These are phyloP conservation scores for Ophiocordyceps camponoti-floridani DNA, from an alignment of 2,329 filamentous ascomycete species.

Conservation along the genomic window DNA sequence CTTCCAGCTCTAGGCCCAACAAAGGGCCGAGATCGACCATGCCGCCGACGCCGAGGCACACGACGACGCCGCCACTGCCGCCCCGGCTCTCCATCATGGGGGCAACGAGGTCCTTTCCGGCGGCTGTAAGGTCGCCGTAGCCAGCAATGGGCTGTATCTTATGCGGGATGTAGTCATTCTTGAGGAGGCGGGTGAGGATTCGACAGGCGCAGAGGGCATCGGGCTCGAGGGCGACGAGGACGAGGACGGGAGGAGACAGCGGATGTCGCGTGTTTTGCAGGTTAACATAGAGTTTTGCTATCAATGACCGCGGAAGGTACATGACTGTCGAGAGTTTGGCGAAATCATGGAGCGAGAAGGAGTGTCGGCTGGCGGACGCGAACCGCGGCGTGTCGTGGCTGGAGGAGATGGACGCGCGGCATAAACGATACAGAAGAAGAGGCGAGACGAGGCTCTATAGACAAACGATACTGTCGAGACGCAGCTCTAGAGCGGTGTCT, in stretches of 20 bases:
- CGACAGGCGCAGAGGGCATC: slow-evolving; percentile 91
- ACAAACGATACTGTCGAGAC: background rate
- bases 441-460: background rate
- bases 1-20: slow-evolving; percentile 49
- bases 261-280: slow-evolving; percentile 75
- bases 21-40: slow-evolving; percentile 73
- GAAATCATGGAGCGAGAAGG: slow-evolving; percentile 9
- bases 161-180: slow-evolving; percentile 93
- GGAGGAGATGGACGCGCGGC: background rate
- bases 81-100: slow-evolving; percentile 78
- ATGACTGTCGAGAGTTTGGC: slow-evolving; percentile 29
- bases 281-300: slow-evolving; percentile 82
- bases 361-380: background rate
- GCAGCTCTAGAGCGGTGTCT: background rate
- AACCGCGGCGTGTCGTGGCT: background rate
- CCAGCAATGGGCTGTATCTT: slow-evolving; percentile 92
- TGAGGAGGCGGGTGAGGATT: slow-evolving; percentile 82
- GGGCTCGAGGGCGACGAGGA: slow-evolving; percentile 85
- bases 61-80: slow-evolving; percentile 71
- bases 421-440: background rate
- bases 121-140: slow-evolving; percentile 72
- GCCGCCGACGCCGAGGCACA: slow-evolving; percentile 85
- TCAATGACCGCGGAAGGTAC: slow-evolving; percentile 83
- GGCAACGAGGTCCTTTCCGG: slow-evolving; percentile 59
- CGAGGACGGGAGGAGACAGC: slow-evolving; percentile 76